phyloP scores from a whole-genome alignment of 2,329 filamentous ascomycete genomes.

The Dactylellina sp. region DNA sequence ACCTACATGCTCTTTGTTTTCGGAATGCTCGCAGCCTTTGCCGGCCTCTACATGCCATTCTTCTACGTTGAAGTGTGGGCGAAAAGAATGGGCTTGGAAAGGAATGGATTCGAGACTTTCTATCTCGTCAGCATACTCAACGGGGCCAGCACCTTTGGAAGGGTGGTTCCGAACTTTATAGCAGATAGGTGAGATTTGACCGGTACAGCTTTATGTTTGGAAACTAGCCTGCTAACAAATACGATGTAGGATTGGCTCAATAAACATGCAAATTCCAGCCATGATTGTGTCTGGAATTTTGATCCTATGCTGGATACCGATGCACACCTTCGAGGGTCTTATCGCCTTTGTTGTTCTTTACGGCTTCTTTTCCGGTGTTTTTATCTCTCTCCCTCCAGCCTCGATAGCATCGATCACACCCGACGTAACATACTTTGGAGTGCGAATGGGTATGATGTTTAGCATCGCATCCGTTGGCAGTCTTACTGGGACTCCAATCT shows the following conservation, averaged over 20 bases:
- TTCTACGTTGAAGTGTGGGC: slow-evolving; percentile 64
- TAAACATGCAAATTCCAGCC: slow-evolving; percentile 54
- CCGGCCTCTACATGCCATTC: slow-evolving; percentile 68
- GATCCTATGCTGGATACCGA: slow-evolving; percentile 66
- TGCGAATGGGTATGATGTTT: slow-evolving; percentile 57
- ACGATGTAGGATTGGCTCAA: slow-evolving; percentile 38
- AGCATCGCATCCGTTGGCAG: slow-evolving; percentile 68
- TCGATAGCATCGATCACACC: slow-evolving; percentile 62
- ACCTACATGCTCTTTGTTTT: slow-evolving; percentile 66
- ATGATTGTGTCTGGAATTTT: slow-evolving; percentile 66
- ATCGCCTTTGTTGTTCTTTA: slow-evolving; percentile 65
- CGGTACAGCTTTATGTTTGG: no score
- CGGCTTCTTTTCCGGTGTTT: slow-evolving; percentile 66
- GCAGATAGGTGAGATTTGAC: slow-evolving; percentile 63
- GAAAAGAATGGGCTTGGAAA: slow-evolving; percentile 37
- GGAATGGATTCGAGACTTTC: slow-evolving; percentile 60
- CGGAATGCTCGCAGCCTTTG: slow-evolving; percentile 63
- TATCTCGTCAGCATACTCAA: slow-evolving; percentile 67
- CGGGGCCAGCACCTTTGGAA: slow-evolving; percentile 66
- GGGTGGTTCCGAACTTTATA: slow-evolving; percentile 66
- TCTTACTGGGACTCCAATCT: slow-evolving; percentile 70
- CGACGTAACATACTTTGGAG: slow-evolving; percentile 54
- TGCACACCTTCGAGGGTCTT: slow-evolving; percentile 60
- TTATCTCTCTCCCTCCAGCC: slow-evolving; percentile 64
- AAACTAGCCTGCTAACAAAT: neutral